These are phyloP conservation scores for Penicillium desertorum DNA, from an alignment of 495 filamentous ascomycete genomes.

Conservation along the genomic window DNA sequence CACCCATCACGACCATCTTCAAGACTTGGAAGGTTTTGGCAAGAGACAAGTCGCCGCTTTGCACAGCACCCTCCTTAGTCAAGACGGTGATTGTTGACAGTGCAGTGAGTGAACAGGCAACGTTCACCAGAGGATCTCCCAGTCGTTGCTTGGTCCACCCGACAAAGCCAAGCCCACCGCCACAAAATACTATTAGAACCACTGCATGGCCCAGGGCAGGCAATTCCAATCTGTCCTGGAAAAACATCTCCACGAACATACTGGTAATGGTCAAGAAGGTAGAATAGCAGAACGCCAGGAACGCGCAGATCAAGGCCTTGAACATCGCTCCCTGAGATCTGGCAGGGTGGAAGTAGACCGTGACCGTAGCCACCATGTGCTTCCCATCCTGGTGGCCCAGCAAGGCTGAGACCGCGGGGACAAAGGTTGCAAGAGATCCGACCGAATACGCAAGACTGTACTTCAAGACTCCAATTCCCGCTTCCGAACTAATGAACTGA, in stretches of 20 bases:
- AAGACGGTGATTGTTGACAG: slow-evolving; percentile 88
- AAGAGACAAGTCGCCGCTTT: slow-evolving; percentile 73
- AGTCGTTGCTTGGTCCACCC: slow-evolving; percentile 91
- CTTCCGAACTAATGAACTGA: slow-evolving; percentile 52
- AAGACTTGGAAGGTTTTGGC: slow-evolving; percentile 84
- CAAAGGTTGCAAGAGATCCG: slow-evolving; percentile 85
- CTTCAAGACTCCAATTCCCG: slow-evolving; percentile 78
- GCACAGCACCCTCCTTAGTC: slow-evolving; percentile 88
- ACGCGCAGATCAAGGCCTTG: slow-evolving; percentile 80
- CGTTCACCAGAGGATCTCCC: slow-evolving; percentile 83
- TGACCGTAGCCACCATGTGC: slow-evolving; percentile 90
- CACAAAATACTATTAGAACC: slow-evolving; percentile 83
- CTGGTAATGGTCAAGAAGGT: slow-evolving; percentile 77
- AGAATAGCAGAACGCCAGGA: slow-evolving; percentile 80
- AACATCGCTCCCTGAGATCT: slow-evolving; percentile 87
- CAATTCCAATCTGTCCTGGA: slow-evolving; percentile 61
- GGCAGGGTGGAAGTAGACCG: slow-evolving; percentile 97
- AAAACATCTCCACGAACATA: slow-evolving; percentile 81
- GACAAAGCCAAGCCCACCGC: slow-evolving; percentile 83
- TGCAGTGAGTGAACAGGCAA: slow-evolving; percentile 86
- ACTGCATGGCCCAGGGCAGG: slow-evolving; percentile 74
- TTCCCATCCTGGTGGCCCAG: slow-evolving; percentile 91
- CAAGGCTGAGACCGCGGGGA: slow-evolving; percentile 65
- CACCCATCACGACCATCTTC: slow-evolving; percentile 88
- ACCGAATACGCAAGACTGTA: slow-evolving; percentile 91